Evolutionary conservation across 352 stramenopile species (phyloP).

Genomic region (Stramenopiles sp.): DNA sequence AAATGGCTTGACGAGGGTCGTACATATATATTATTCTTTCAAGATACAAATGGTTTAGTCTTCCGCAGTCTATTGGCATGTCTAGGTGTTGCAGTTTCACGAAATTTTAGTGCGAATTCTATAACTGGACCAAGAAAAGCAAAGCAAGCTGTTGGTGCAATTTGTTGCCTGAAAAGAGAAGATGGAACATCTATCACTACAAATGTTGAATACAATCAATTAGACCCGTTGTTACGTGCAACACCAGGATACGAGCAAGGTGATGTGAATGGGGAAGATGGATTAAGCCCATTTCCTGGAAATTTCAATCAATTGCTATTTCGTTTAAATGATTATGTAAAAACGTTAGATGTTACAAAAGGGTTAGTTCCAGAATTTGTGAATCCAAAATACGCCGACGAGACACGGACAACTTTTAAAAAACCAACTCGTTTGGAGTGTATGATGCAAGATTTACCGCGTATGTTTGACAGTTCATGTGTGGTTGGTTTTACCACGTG

Average conservation of each 20-base stretch:
- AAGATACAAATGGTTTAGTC: constrained; percentile 86
- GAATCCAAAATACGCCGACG: constrained; percentile 77
- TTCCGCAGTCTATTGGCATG: constrained; percentile 65
- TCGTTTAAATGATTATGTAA: constrained; percentile 42
- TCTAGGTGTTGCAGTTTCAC: constrained; percentile 54
- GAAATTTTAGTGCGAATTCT: constrained; percentile 71
- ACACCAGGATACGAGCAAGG: constrained; percentile 30
- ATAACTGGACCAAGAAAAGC: constrained; percentile 73
- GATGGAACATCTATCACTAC: constrained; percentile 41
- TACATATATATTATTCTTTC: constrained; percentile 78
- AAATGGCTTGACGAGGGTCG: constrained; percentile 49
- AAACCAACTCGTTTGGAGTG: constrained; percentile 73
- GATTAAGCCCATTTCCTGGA: constrained; percentile 41
- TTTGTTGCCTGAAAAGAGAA: constrained; percentile 39
- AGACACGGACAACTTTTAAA: constrained; percentile 57
- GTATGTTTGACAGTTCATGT: constrained; percentile 31
- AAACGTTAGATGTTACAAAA: constrained; percentile 31
- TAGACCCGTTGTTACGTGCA: constrained; percentile 64
- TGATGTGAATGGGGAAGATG: constrained; percentile 43
- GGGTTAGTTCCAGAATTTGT: constrained; percentile 74
- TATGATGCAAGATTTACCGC: constrained; percentile 75
- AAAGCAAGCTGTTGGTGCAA: constrained; percentile 70
- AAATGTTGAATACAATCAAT: constrained; percentile 87
- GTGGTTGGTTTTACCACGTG: constrained; percentile 66
- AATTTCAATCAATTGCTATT: constrained; percentile 80